Evolutionary conservation across 2,329 filamentous ascomycete species (phyloP).

Genomic region (Trichoderma endophyticum): DNA sequence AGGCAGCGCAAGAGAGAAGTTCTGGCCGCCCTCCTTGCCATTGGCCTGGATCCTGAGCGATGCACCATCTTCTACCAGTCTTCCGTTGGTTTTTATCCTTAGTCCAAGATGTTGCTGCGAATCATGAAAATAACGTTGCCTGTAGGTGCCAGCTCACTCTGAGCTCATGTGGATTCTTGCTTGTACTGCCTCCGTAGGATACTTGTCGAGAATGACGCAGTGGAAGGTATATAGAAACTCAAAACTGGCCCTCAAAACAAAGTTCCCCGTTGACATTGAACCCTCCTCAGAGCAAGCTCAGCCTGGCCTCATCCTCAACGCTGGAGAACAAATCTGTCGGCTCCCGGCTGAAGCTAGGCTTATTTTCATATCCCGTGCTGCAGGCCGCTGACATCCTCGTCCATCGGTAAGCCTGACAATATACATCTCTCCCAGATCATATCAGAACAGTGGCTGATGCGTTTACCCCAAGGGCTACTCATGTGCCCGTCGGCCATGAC

Average conservation of each 20-base stretch:
- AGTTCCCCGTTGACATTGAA: neutral
- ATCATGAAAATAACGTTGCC: neutral
- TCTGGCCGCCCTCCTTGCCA: slow-evolving; percentile 75
- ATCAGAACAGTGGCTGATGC: neutral
- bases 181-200: slow-evolving; percentile 86
- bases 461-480: slow-evolving; percentile 62
- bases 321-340: slow-evolving; percentile 58
- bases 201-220: slow-evolving; percentile 97
- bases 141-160: slow-evolving; percentile 69
- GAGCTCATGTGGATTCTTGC: slow-evolving; percentile 98
- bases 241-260: neutral
- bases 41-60: slow-evolving; percentile 76
- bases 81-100: slow-evolving; percentile 49
- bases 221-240: slow-evolving; percentile 69
- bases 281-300: slow-evolving; percentile 64
- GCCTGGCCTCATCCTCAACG: slow-evolving; percentile 56
- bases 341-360: slow-evolving; percentile 70
- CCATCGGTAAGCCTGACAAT: slow-evolving; percentile 56
- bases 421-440: neutral
- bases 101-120: neutral
- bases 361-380: slow-evolving; percentile 94
- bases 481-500: slow-evolving; percentile 96
- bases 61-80: slow-evolving; percentile 82
- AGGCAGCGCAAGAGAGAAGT: slow-evolving; percentile 66
- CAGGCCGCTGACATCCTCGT: slow-evolving; percentile 93